Conservation (phyloP, 1,139 yeast species). For the Pichia cactophila region DNA sequence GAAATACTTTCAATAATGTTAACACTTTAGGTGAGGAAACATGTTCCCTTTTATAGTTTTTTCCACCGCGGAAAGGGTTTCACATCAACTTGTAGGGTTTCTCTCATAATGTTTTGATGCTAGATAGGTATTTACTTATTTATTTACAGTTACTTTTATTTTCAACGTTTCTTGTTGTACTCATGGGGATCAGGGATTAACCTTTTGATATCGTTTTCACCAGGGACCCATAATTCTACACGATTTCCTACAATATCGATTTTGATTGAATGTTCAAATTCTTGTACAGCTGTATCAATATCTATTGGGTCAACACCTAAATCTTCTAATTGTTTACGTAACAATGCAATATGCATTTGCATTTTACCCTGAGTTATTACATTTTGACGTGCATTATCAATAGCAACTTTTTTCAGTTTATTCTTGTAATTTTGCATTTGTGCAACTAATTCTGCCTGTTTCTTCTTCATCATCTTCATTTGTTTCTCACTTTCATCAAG, state of each 20-base stretch:
- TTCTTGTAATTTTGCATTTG: slow-evolving; percentile 25
- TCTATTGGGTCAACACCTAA: slow-evolving; percentile 44
- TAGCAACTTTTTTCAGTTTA: slow-evolving; percentile 30
- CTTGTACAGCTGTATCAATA: slow-evolving; percentile 44
- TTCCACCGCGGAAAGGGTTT: neutral
- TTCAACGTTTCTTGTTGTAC: slow-evolving; percentile 27
- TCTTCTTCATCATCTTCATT: slow-evolving; percentile 16
- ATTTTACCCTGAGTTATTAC: slow-evolving; percentile 41
- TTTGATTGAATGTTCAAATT: slow-evolving; percentile 48
- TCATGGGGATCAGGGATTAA: slow-evolving; percentile 53
- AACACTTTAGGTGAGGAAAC: too few relatives aligned
- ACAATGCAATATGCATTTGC: slow-evolving; percentile 56
- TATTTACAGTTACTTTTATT: too few relatives aligned
- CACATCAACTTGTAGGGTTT: neutral
- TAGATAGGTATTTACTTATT: too few relatives aligned
- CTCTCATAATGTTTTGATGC: too few relatives aligned
- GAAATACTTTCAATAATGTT: slow-evolving; percentile 3
- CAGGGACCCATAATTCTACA: slow-evolving; percentile 54
- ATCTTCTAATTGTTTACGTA: slow-evolving; percentile 50
- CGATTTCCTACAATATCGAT: slow-evolving; percentile 48
- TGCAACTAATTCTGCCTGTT: slow-evolving; percentile 22
- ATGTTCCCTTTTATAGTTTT: slow-evolving; percentile 11
- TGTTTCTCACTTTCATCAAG: slow-evolving; percentile 21
- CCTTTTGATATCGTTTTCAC: slow-evolving; percentile 39
- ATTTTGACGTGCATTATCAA: slow-evolving; percentile 41